Evolutionary conservation across 2,329 filamentous ascomycete genomes (phyloP).

Genomic region (Chaetomium strumarium): DNA sequence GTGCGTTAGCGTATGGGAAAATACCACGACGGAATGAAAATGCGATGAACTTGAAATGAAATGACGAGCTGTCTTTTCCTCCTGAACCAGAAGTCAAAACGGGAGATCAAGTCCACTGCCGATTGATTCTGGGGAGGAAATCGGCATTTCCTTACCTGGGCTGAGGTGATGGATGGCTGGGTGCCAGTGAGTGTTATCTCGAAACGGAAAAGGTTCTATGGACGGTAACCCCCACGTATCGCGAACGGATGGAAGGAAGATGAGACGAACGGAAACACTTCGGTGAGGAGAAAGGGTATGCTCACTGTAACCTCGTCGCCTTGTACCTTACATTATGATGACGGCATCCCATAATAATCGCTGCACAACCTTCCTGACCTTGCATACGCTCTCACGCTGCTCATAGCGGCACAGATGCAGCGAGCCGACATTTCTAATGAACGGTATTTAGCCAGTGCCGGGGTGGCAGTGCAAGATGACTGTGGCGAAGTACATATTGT

Average conservation of each 20-base stretch:
- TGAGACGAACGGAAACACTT: slow-evolving; percentile 10
- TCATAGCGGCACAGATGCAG: slow-evolving; percentile 7
- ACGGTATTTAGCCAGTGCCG: background rate
- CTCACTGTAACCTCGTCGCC: background rate
- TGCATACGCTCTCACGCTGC: background rate
- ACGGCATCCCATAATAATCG: background rate
- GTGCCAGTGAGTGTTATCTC: background rate
- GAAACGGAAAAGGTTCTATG: background rate
- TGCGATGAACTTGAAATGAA: background rate
- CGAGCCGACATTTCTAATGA: background rate
- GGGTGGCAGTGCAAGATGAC: slow-evolving; percentile 14
- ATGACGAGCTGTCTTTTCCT: slow-evolving; percentile 4
- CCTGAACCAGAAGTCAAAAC: background rate
- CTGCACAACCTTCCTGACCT: background rate
- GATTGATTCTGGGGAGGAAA: background rate
- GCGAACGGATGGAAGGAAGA: background rate
- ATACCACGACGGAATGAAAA: background rate
- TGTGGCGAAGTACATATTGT: background rate
- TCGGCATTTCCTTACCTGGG: background rate
- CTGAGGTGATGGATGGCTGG: too few relatives aligned
- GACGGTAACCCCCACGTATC: background rate
- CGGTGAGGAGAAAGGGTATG: slow-evolving; percentile 10
- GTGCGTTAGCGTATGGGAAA: slow-evolving; percentile 4
- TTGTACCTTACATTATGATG: background rate
- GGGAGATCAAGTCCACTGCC: background rate